Evolutionary conservation across 768 basidiomycete genomes (phyloP).

Genomic region (Sporobolomyces roseus): DNA sequence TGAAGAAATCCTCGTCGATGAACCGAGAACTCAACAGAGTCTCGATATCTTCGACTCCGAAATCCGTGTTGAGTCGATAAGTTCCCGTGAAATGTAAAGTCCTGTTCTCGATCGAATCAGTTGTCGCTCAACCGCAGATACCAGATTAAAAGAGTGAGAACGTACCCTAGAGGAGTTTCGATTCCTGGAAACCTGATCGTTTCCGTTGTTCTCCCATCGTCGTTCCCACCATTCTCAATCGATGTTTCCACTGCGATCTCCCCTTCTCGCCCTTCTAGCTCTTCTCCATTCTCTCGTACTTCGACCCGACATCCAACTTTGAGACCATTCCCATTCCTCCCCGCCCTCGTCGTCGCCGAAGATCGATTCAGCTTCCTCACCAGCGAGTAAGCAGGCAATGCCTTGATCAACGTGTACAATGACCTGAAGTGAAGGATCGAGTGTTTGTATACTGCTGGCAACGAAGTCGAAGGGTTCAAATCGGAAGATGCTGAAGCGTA

Average conservation of each 20-base stretch:
- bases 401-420: conserved; percentile 38
- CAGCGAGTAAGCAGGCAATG: conserved; percentile 34
- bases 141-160: too few relatives aligned
- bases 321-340: conserved; percentile 8
- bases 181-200: conserved; percentile 29
- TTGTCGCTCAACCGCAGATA: too few relatives aligned
- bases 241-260: conserved; percentile 4
- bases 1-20: conserved; percentile 46
- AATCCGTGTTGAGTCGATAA: conserved; percentile 42
- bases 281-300: neutral
- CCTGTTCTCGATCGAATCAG: conserved; percentile 5
- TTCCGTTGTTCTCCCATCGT: conserved; percentile 3
- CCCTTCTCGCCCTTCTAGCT: neutral
- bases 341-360: neutral
- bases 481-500: neutral
- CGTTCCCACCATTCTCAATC: conserved; percentile 1
- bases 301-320: too few relatives aligned
- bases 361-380: conserved; percentile 15
- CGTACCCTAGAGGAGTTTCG: conserved; percentile 41
- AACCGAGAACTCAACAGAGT: conserved; percentile 44
- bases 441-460: conserved; percentile 42
- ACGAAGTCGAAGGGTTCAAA: conserved; percentile 34
- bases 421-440: conserved; percentile 43
- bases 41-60: conserved; percentile 45
- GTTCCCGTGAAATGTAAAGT: conserved; percentile 29